A percentile compares a stretch with the other conserved stretches of the same genome.
Conservation (phyloP, 768 basidiomycete genomes). For the Xerocomellus chrysenteron region DNA sequence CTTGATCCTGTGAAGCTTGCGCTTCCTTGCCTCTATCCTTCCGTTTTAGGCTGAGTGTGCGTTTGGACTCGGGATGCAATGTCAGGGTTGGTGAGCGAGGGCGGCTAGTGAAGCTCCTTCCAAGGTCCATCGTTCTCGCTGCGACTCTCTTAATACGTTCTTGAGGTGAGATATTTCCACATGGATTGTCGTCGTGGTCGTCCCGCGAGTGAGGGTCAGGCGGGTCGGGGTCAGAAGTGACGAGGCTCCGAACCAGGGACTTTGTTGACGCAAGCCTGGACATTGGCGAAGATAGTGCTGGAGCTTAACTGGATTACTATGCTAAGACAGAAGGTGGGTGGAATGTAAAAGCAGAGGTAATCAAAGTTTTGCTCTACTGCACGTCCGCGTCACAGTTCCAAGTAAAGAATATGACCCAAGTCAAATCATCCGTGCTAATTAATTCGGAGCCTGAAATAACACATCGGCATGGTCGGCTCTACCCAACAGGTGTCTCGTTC, state of each 20-base stretch:
- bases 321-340: slow-evolving; percentile 4
- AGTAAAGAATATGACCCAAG: not conserved
- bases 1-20: slow-evolving; percentile 21
- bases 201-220: slow-evolving; percentile 34
- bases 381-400: slow-evolving; percentile 20
- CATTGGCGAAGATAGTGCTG: slow-evolving; percentile 16
- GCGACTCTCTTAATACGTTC: slow-evolving; percentile 56
- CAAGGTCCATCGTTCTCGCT: slow-evolving; percentile 62
- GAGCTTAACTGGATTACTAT: slow-evolving; percentile 3
- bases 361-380: slow-evolving; percentile 12
- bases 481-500: not conserved
- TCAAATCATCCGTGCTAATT: not conserved
- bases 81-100: slow-evolving; percentile 30
- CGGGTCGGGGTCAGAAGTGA: slow-evolving; percentile 28
- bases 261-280: slow-evolving; percentile 26
- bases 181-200: slow-evolving; percentile 27
- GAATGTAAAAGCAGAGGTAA: not conserved
- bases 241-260: slow-evolving; percentile 19
- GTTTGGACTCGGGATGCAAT: slow-evolving; percentile 41
- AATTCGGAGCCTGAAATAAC: slow-evolving; percentile 13
- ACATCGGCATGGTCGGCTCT: slow-evolving; percentile 19
- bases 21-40: slow-evolving; percentile 50
- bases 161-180: slow-evolving; percentile 31
- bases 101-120: slow-evolving; percentile 52
- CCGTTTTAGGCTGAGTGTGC: slow-evolving; percentile 55